Conservation (phyloP, 2,329 filamentous ascomycete genomes). For the Clathrospora elynae region DNA sequence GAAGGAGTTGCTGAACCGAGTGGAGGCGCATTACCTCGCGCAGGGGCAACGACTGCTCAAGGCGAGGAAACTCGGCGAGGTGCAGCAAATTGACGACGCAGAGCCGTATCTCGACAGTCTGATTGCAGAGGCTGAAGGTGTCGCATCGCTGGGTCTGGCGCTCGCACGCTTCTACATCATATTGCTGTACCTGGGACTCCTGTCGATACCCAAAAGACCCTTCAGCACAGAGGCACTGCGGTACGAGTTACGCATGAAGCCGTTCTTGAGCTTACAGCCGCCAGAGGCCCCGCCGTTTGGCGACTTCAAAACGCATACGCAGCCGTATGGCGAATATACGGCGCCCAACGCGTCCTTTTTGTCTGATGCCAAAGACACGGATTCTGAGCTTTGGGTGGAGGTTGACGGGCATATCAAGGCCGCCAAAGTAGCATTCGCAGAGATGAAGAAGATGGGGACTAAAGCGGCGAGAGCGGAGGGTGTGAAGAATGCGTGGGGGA, state of each 20-base stretch:
- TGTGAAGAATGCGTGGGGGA: slow-evolving; percentile 48
- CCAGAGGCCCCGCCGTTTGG: slow-evolving; percentile 70
- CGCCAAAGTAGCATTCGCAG: slow-evolving; percentile 44
- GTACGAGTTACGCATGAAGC: slow-evolving; percentile 86
- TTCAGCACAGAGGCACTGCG: slow-evolving; percentile 72
- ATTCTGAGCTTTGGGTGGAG: slow-evolving; percentile 28
- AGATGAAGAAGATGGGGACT: slow-evolving; percentile 47
- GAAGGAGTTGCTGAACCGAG: slow-evolving; percentile 23
- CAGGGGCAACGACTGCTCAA: slow-evolving; percentile 10
- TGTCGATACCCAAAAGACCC: slow-evolving; percentile 61
- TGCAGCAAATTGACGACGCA: slow-evolving; percentile 18
- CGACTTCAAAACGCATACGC: slow-evolving; percentile 57
- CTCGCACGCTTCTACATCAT: slow-evolving; percentile 65
- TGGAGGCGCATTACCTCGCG: slow-evolving; percentile 21
- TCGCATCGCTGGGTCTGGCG: slow-evolving; percentile 36
- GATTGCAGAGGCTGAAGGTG: slow-evolving; percentile 33
- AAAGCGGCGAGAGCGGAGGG: slow-evolving; percentile 42
- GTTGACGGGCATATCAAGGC: slow-evolving; percentile 37
- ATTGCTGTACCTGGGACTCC: slow-evolving; percentile 61
- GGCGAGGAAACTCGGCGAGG: slow-evolving; percentile 9
- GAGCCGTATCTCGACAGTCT: slow-evolving; percentile 32
- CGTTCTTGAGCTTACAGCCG: slow-evolving; percentile 71
- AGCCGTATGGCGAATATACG: slow-evolving; percentile 39
- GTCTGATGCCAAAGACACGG: slow-evolving; percentile 10
- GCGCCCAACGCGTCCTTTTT: slow-evolving; percentile 15